Conservation (phyloP, 140 eudicot genomes). For the Cichorium intybus region DNA sequence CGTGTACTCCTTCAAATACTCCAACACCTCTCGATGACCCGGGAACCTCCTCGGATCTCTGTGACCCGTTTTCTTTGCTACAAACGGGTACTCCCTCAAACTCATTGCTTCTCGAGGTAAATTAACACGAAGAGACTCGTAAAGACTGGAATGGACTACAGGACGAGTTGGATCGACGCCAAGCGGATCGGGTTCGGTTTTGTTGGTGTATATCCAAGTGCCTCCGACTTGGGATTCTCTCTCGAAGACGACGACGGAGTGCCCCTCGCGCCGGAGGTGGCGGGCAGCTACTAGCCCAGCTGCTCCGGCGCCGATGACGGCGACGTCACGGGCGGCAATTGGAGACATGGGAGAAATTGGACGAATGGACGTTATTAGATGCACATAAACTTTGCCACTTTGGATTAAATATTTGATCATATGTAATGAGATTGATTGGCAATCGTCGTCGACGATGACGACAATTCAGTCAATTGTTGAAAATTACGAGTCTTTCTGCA, state of each 20-base stretch:
- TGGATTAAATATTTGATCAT: not conserved
- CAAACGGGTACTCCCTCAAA: slow-evolving; percentile 65
- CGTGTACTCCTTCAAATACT: slow-evolving; percentile 55
- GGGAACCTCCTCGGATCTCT: slow-evolving; percentile 74
- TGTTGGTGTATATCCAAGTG: slow-evolving; percentile 58
- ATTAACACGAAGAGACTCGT: slow-evolving; percentile 66
- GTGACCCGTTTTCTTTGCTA: slow-evolving; percentile 24
- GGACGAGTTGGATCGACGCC: slow-evolving; percentile 46
- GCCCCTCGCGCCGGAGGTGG: not conserved
- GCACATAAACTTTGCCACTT: not conserved
- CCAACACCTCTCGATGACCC: slow-evolving; percentile 68
- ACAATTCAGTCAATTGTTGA: not conserved
- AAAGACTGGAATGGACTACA: slow-evolving; percentile 52
- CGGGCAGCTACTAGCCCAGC: slow-evolving; percentile 1
- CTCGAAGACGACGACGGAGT: slow-evolving; percentile 50
- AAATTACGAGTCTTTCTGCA: not conserved
- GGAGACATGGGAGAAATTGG: not conserved
- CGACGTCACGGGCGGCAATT: not conserved
- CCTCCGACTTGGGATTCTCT: slow-evolving; percentile 50
- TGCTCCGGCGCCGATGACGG: slow-evolving; percentile 1
- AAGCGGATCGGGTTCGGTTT: slow-evolving; percentile 55
- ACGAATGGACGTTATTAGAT: not conserved
- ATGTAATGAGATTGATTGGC: not conserved
- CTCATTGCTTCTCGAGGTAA: slow-evolving; percentile 77
- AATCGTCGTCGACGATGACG: not conserved